Evolutionary conservation across 257 asterid genomes (phyloP).

Genomic region (Fraxinus excelsior): DNA sequence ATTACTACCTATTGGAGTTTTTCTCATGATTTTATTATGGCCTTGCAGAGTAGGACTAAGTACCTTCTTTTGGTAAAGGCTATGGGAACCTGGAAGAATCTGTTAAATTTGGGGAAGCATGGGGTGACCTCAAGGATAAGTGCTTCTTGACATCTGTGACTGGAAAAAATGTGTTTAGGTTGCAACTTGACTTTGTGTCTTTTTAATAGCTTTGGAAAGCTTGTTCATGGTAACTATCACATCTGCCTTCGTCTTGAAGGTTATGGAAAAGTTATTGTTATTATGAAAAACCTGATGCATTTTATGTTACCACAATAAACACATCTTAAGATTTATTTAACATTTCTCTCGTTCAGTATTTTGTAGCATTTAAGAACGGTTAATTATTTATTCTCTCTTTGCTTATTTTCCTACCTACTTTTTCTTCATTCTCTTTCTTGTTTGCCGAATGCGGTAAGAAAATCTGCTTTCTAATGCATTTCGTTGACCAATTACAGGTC

Average conservation of each 20-base stretch:
- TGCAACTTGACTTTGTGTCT: not conserved
- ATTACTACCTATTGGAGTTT: conserved; percentile 8
- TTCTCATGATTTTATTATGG: conserved; percentile 5
- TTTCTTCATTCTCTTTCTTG: not conserved
- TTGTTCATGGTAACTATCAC: conserved; percentile 7
- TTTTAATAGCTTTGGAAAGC: not conserved
- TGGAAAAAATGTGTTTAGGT: conserved; percentile 7
- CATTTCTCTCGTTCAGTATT: not conserved
- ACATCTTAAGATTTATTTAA: not conserved
- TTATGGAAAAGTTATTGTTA: not conserved
- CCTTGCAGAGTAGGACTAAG: conserved; percentile 1
- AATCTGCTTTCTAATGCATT: conserved; percentile 1
- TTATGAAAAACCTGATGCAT: conserved; percentile 2
- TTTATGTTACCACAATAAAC: conserved; percentile 12
- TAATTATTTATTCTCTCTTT: conserved; percentile 1
- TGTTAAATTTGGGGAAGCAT: conserved; percentile 15
- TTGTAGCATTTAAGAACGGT: not conserved
- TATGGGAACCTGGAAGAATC: not conserved
- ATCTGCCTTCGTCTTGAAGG: conserved; percentile 10
- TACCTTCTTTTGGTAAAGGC: conserved; percentile 3
- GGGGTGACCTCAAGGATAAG: conserved; percentile 1
- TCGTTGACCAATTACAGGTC: conserved; percentile 54
- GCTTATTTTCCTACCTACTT: conserved; percentile 14
- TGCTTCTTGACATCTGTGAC: not conserved
- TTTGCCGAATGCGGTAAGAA: not conserved